Percentiles rank a stretch among this genome's conserved stretches.
phyloP scores from a whole-genome alignment of 169 alveolate genomes.

The Eimeria tenella region DNA sequence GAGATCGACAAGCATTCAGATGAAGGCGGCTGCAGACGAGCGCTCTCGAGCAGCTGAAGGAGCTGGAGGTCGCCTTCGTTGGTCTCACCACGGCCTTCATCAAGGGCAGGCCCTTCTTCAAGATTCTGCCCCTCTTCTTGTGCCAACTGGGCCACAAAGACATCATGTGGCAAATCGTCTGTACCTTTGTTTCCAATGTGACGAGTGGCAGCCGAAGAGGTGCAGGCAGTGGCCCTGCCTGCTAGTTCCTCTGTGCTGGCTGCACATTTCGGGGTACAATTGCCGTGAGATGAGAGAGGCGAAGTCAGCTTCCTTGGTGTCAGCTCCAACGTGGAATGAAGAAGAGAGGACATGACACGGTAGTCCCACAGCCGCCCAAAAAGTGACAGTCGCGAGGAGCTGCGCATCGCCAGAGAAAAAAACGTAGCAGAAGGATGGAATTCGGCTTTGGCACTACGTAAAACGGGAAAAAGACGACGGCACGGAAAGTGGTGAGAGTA shows the following conservation, averaged over 20 bases:
- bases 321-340: not conserved
- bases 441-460: not conserved
- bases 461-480: not conserved
- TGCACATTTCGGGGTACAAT: not conserved
- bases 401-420: not conserved
- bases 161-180: not conserved
- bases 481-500: no score
- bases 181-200: not conserved
- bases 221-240: not conserved
- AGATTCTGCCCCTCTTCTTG: conserved; percentile 1
- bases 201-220: not conserved
- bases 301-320: not conserved
- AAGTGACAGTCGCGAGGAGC: conserved; percentile 63
- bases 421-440: not conserved
- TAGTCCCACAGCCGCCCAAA: conserved; percentile 70
- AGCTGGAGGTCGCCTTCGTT: conserved; percentile 55
- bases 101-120: not conserved
- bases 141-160: conserved; percentile 36
- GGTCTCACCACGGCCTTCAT: not conserved
- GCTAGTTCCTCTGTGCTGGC: not conserved
- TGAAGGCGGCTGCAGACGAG: conserved; percentile 21
- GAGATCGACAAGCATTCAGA: not conserved
- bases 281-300: not conserved
- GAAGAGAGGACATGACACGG: conserved; percentile 25
- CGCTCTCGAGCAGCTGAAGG: conserved; percentile 60